Base-by-base conservation (phyloP, 2,329 filamentous ascomycete species). In the Emmonsiellopsis sp. region DNA sequence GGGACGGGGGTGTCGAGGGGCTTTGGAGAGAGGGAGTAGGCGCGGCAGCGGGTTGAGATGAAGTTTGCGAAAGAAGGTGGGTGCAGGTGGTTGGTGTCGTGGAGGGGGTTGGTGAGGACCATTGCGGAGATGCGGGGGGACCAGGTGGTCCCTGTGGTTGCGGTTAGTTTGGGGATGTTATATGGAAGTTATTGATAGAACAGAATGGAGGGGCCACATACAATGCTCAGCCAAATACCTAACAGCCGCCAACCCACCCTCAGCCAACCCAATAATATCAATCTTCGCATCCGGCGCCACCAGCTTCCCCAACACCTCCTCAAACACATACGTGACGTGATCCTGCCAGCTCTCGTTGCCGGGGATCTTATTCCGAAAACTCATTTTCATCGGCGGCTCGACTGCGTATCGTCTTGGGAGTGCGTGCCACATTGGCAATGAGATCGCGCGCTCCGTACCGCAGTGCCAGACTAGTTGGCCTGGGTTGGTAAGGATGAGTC, bases 381-480 rank as follows among this genome's bases (percentile, higher is more conserved):
- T 65, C 55, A 85, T 74, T 32, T 70, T 70, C 47, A 77, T 73
- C 2, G 78, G 76, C 3, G 71, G 65, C 56, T 87, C 81, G 9
- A 84, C 82, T 2, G 83, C 77, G 47, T 81, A 86, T 54, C 76
- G 74, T 60, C 84, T 78, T 1, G 84, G 83, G 44, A 85, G 70
- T 1, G 75, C 76, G 7, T 74, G 65, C 75, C 85, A 86, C 2
- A 76, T 78, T 0, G 65, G 64, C 1, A 77, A 66, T 1, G 81
- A 86, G 56, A 95, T 74, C 0, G 82, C 76, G 48, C 79, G 77
- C 50, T 77, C 70, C 1, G 77, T 77, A 50, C 80, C 77, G 41
- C 86, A 81, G 67, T 86, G 88, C 84, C 89, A 96, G 62, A 84
- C 75, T 15, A 87, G 73, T 70, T 94, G 84, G 4, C 88, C 89